These are phyloP conservation scores for Aureobasidium sp. DNA, from an alignment of 2,329 filamentous ascomycete species.

Conservation along the genomic window DNA sequence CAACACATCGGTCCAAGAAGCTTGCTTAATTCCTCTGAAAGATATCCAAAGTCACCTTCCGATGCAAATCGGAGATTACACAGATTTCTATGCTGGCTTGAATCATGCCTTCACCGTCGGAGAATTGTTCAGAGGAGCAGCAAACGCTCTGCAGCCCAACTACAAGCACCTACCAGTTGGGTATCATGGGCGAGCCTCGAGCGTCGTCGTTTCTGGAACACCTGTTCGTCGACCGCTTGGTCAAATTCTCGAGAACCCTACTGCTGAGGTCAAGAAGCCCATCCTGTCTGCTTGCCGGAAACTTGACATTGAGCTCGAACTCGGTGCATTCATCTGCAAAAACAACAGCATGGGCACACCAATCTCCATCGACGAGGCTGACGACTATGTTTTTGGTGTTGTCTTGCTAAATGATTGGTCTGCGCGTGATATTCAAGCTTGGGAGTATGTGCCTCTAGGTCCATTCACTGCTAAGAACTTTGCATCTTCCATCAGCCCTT, in stretches of 20 bases:
- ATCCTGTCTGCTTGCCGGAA: constrained; percentile 57
- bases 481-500: constrained; percentile 67
- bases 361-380: constrained; percentile 57
- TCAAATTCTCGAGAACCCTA: constrained; percentile 62
- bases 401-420: constrained; percentile 87
- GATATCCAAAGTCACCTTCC: constrained; percentile 62
- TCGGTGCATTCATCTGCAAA: constrained; percentile 66
- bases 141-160: constrained; percentile 70
- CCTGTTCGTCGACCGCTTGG: constrained; percentile 66
- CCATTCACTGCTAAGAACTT: constrained; percentile 85
- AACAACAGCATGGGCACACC: constrained; percentile 58
- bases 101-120: constrained; percentile 73
- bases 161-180: constrained; percentile 76
- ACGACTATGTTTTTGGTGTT: constrained; percentile 67
- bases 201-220: constrained; percentile 67
- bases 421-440: constrained; percentile 72
- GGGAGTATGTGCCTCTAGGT: constrained; percentile 77
- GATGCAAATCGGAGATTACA: constrained; percentile 74
- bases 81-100: constrained; percentile 75
- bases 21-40: constrained; percentile 52
- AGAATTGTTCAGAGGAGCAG: constrained; percentile 63
- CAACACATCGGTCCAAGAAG: constrained; percentile 51
- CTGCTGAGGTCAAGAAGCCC: constrained; percentile 55
- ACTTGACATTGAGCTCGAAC: constrained; percentile 73
- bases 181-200: constrained; percentile 73